Conservation (phyloP, 495 filamentous ascomycete genomes). For the Xylaria nigripes region DNA sequence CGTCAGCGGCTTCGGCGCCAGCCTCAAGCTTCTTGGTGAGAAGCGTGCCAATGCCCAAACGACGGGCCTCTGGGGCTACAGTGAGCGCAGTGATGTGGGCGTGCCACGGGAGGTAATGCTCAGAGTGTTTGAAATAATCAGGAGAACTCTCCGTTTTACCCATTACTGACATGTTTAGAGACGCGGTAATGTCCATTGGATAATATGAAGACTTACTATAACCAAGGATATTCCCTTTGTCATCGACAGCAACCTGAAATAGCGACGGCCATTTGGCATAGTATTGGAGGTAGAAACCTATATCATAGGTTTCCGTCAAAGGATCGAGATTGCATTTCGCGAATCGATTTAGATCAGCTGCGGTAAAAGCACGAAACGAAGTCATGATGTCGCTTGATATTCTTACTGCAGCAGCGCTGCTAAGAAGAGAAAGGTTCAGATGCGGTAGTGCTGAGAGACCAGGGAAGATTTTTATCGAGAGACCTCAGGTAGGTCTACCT, state of each 20-base stretch:
- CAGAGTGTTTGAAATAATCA: conserved; percentile 55
- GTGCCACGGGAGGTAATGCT: conserved; percentile 93
- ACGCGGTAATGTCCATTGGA: not conserved
- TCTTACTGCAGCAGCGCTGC: not conserved
- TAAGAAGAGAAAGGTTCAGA: not conserved
- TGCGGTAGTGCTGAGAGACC: not conserved
- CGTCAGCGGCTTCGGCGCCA: conserved; percentile 66
- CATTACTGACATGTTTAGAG: conserved; percentile 59
- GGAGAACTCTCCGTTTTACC: conserved; percentile 91
- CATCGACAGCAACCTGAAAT: conserved; percentile 78
- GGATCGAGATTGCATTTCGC: conserved; percentile 89
- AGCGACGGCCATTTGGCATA: conserved; percentile 89
- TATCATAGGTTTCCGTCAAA: conserved; percentile 91
- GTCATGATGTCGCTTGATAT: conserved; percentile 26
- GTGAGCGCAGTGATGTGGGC: conserved; percentile 96
- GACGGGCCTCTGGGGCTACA: conserved; percentile 75
- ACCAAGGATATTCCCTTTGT: conserved; percentile 72
- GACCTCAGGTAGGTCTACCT: no score
- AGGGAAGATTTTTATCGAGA: no score
- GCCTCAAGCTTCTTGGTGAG: conserved; percentile 73
- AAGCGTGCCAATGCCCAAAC: conserved; percentile 74
- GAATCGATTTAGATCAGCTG: conserved; percentile 46
- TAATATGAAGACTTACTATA: conserved; percentile 62
- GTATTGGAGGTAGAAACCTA: conserved; percentile 92
- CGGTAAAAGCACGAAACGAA: conserved; percentile 38